phyloP scores from a whole-genome alignment of 1,139 yeast genomes.

The Pneumocystis sp. region DNA sequence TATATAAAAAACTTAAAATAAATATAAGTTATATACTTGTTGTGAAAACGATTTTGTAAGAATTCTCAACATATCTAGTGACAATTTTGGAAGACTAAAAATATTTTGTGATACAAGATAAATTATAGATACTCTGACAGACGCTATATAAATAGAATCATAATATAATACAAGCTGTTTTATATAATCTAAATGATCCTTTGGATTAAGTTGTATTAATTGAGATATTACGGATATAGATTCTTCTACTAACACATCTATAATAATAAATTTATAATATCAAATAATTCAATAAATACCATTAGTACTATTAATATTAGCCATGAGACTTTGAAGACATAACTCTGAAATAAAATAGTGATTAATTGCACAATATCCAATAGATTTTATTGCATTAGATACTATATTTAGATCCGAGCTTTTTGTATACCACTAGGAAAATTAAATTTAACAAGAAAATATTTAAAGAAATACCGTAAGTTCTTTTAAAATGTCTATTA shows the following conservation, averaged over 20 bases:
- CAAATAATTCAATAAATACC: slow-evolving; percentile 14
- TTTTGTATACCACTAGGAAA: slow-evolving; percentile 27
- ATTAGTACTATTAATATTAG: slow-evolving; percentile 2
- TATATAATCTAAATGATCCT: slow-evolving; percentile 30
- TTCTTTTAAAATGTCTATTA: slow-evolving; percentile 44
- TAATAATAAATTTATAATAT: not conserved
- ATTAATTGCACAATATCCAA: slow-evolving; percentile 36
- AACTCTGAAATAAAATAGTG: slow-evolving; percentile 17
- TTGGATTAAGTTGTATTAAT: slow-evolving; percentile 51
- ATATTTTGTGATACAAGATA: slow-evolving; percentile 86
- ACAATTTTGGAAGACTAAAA: slow-evolving; percentile 33
- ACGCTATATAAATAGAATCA: slow-evolving; percentile 32
- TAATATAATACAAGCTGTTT: slow-evolving; percentile 24
- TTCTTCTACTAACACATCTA: slow-evolving; percentile 30
- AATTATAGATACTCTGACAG: slow-evolving; percentile 51
- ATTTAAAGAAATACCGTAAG: slow-evolving; percentile 21
- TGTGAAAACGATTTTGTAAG: slow-evolving; percentile 41
- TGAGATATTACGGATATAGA: slow-evolving; percentile 55
- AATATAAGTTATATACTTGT: slow-evolving; percentile 28
- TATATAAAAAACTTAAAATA: not conserved
- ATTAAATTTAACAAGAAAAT: slow-evolving; percentile 30
- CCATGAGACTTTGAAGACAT: slow-evolving; percentile 9
- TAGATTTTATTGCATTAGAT: slow-evolving; percentile 43
- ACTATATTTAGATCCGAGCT: slow-evolving; percentile 28
- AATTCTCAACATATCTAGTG: slow-evolving; percentile 62